phyloP scores from a whole-genome alignment of 2,329 filamentous ascomycete genomes.

The Fusarium mundagurra region DNA sequence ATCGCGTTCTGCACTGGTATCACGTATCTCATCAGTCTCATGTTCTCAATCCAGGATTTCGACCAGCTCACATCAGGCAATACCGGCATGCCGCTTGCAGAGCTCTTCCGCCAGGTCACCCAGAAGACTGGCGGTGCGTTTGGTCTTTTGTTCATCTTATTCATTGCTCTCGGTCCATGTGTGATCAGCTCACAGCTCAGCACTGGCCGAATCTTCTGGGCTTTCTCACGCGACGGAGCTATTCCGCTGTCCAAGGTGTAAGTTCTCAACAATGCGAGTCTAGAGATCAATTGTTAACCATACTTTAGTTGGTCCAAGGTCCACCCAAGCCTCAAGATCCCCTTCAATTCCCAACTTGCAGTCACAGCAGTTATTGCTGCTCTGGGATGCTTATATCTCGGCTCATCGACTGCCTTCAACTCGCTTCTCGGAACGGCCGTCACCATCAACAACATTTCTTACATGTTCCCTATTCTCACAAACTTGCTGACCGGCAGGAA shows the following conservation, averaged over 20 bases:
- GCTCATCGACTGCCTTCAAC: slow-evolving; percentile 7
- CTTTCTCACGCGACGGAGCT: not conserved
- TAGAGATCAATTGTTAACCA: rapidly evolving
- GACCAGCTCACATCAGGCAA: not conserved
- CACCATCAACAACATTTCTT: slow-evolving; percentile 4
- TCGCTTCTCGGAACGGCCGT: not conserved
- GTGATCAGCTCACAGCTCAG: slow-evolving; percentile 1
- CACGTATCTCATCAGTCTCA: not conserved
- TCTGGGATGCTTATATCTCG: not conserved
- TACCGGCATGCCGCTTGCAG: not conserved
- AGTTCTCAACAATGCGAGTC: rapidly evolving
- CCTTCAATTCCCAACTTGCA: not conserved
- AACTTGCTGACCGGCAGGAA: not conserved
- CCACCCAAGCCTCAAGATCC: not conserved
- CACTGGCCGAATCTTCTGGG: slow-evolving; percentile 10
- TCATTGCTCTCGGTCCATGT: not conserved
- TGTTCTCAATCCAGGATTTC: slow-evolving; percentile 5
- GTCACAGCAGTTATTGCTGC: not conserved
- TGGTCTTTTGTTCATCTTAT: not conserved
- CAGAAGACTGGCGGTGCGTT: not conserved
- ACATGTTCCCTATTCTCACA: slow-evolving; percentile 2
- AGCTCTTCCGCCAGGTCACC: slow-evolving; percentile 6
- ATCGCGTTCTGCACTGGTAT: slow-evolving; percentile 4
- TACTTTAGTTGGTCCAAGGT: not conserved
- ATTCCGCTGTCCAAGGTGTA: not conserved